These are phyloP conservation scores for Ogataea methylovora DNA, from an alignment of 805 yeast species.

Conservation along the genomic window DNA sequence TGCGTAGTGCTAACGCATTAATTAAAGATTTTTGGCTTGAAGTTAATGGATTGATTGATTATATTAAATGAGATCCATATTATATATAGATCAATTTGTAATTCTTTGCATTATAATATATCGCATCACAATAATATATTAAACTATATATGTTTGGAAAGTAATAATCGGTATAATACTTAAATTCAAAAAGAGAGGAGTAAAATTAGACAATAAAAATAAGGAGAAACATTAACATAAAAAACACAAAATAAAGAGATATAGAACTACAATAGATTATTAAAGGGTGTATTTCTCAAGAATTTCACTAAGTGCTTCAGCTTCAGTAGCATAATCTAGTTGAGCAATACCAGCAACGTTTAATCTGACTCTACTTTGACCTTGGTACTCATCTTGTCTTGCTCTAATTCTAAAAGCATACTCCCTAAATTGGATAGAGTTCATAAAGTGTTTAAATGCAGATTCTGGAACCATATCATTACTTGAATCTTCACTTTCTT, in stretches of 20 bases:
- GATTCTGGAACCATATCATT: conserved; percentile 40
- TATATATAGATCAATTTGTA: too few species aligned
- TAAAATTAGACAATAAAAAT: conserved; percentile 1
- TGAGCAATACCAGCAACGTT: conserved; percentile 48
- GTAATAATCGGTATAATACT: too few species aligned
- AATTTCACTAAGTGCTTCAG: conserved; percentile 44
- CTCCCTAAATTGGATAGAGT: conserved; percentile 51
- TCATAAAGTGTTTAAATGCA: conserved; percentile 17
- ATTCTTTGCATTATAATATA: too few species aligned
- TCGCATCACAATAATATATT: too few species aligned
- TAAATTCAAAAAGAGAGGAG: not conserved
- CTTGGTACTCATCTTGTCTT: conserved; percentile 77
- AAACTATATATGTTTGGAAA: too few species aligned
- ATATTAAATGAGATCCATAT: conserved; percentile 13
- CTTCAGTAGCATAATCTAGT: conserved; percentile 52
- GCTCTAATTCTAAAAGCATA: conserved; percentile 74
- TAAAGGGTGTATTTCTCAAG: conserved; percentile 29
- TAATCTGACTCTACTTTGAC: conserved; percentile 67
- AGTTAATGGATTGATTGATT: conserved; percentile 47
- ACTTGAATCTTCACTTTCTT: conserved; percentile 27
- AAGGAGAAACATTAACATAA: not conserved
- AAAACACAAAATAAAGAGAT: not conserved
- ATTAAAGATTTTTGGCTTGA: conserved; percentile 61
- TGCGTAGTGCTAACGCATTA: conserved; percentile 47
- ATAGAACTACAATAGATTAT: conserved; percentile 1